Evolutionary conservation across 495 filamentous ascomycete species (phyloP), one percentile per base, ranked within the genome.

Genomic region (Pseudevernia furfuracea): DNA sequence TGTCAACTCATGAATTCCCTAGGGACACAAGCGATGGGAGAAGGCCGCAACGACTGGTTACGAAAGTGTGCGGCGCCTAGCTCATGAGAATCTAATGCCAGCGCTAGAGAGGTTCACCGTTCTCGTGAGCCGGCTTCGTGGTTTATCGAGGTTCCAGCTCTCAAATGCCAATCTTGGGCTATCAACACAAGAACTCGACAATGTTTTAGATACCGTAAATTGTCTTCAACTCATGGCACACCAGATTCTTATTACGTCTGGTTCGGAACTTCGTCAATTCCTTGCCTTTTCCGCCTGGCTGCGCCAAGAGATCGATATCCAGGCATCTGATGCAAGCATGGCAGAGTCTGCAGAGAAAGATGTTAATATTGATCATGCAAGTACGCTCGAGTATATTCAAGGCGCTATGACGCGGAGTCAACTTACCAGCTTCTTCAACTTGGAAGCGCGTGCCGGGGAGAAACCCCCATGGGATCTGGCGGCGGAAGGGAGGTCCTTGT

Each of bases 11-110:
- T 57, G 39, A n/a, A 8, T 62, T 28, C 10, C 14, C 12, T 25
- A 96, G 91, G 91, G 92, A 5, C 90, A 96, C 70, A 97, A 96
- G 74, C 82, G 94, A 62, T 98, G 94, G 94, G 91, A 97, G 58
- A 92, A 94, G 71, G 87, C 90, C 23, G 86, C 94, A 25, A 79
- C 82, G 4, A 81, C 79, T 39, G 91, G 91, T 7, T 88, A 95
- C 34, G 84, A 89, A 60, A 88, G 82, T 61, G 82, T 98, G 14
- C 84, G 90, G 28, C 80, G 84, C 57, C 77, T 96, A 34, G 83
- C 89, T 0, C 92, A 96, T 70, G 87, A 96, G 70, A 90, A 90
- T 71, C 84, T 97, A 46, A 79, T 97, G 9, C 93, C 93, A 1
- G 92, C 91, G 0, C 74, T 97, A 14, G 91, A 96, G 66, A 82